Evolutionary conservation across 345 rosid genomes (phyloP).

Genomic region (Noccaea caerulescens): DNA sequence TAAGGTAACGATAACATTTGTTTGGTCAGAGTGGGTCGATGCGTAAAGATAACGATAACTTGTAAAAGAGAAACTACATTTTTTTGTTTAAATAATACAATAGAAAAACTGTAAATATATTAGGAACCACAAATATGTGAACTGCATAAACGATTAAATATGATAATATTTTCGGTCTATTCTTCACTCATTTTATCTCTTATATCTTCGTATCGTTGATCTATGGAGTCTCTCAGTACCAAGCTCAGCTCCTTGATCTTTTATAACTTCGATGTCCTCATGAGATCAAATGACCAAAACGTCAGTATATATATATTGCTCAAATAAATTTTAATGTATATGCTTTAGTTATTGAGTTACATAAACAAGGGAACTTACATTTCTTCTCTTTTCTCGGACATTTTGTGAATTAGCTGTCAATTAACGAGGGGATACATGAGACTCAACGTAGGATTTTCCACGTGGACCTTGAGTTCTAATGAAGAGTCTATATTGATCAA

Average conservation of each 20-base stretch:
- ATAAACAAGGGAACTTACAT: conserved; percentile 21
- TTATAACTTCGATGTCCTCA: neutral
- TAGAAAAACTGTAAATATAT: neutral
- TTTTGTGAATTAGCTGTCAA: conserved; percentile 4
- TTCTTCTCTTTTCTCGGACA: conserved; percentile 1
- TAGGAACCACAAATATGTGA: conserved; percentile 4
- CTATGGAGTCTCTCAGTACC: neutral
- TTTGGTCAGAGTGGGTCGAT: too few species aligned
- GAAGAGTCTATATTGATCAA: conserved; percentile 74
- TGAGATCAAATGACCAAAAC: too few species aligned
- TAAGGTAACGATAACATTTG: too few species aligned
- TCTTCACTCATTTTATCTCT: conserved; percentile 8
- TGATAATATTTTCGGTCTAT: neutral
- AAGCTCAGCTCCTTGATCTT: conserved; percentile 1
- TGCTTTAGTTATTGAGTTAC: conserved; percentile 9
- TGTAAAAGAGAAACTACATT: neutral
- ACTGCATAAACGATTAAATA: neutral
- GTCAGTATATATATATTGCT: too few species aligned
- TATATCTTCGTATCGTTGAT: conserved; percentile 6
- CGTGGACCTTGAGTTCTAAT: conserved; percentile 72
- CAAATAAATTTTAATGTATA: conserved; percentile 11
- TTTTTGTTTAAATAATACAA: neutral
- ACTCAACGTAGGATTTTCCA: conserved; percentile 80
- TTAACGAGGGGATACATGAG: conserved; percentile 45
- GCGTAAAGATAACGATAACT: neutral